phyloP scores from a whole-genome alignment of 306 rosid genomes.

The Potentilla sterilis region DNA sequence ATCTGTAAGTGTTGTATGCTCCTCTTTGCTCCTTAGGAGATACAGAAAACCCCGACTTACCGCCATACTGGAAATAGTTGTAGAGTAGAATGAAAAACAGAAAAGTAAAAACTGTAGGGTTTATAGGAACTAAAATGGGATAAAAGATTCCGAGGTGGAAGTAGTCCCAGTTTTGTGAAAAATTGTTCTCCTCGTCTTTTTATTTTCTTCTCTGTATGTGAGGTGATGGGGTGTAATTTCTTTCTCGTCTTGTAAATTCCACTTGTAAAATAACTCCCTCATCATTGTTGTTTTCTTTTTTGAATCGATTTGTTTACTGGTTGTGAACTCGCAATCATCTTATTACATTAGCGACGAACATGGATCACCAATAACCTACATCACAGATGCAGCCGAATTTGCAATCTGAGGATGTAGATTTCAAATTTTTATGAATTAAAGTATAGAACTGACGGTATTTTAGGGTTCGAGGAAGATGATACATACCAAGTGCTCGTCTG shows the following conservation, averaged over 20 bases:
- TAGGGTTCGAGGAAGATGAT: no score
- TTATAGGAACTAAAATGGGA: conserved; percentile 30
- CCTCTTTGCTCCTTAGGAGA: conserved; percentile 82
- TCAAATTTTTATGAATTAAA: no score
- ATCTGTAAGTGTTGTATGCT: conserved; percentile 88
- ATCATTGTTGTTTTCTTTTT: background rate
- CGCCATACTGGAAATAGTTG: conserved; percentile 72
- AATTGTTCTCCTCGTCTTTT: background rate
- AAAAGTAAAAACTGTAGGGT: conserved; percentile 18
- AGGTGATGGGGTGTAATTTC: conserved; percentile 34
- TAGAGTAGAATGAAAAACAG: conserved; percentile 49
- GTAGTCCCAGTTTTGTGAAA: conserved; percentile 42
- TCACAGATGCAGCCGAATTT: no score
- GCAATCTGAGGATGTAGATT: no score
- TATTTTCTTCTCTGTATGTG: background rate
- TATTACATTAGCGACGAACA: no score
- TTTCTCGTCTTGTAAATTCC: conserved; percentile 48
- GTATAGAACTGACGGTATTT: no score
- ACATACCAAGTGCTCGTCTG: no score
- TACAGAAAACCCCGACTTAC: conserved; percentile 83
- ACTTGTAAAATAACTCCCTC: conserved; percentile 24
- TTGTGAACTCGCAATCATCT: no score
- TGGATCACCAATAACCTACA: no score
- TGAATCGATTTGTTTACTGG: no score
- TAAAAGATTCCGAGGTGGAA: conserved; percentile 14